These are phyloP conservation scores for Talaromyces liani DNA, from an alignment of 495 filamentous ascomycete genomes.

Conservation along the genomic window DNA sequence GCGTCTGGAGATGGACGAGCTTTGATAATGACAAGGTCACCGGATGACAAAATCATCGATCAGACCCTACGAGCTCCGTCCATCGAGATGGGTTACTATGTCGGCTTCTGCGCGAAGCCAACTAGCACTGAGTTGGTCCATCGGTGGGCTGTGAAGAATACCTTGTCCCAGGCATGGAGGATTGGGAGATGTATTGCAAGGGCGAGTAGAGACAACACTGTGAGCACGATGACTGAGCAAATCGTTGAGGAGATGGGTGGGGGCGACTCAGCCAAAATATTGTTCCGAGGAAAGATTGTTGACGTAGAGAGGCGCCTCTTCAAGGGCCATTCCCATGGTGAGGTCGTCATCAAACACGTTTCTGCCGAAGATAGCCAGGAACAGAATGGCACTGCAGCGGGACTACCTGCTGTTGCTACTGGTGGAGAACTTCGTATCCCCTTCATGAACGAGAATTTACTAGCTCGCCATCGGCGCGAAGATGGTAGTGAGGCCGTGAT, in stretches of 20 bases:
- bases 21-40: conserved; percentile 28
- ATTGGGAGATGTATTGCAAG: conserved; percentile 42
- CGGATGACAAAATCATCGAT: conserved; percentile 27
- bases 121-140: conserved; percentile 20
- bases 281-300: conserved; percentile 56
- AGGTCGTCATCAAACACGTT: conserved; percentile 38
- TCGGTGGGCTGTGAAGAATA: conserved; percentile 27
- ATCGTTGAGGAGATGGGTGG: conserved; percentile 53
- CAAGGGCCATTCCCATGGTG: conserved; percentile 43
- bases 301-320: conserved; percentile 45
- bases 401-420: neutral
- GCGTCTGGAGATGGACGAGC: conserved; percentile 28
- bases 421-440: conserved; percentile 45
- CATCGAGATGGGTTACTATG: conserved; percentile 26
- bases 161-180: conserved; percentile 35
- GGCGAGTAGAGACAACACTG: conserved; percentile 31
- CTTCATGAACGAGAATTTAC: conserved; percentile 61
- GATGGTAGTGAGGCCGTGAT: conserved; percentile 37
- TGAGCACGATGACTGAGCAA: conserved; percentile 43
- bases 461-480: conserved; percentile 31
- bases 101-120: conserved; percentile 24
- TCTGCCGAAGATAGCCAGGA: conserved; percentile 18
- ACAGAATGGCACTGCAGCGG: conserved; percentile 7
- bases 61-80: conserved; percentile 22
- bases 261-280: conserved; percentile 37